Percentiles rank a stretch among this genome's conserved stretches.
Conservation (phyloP, 176 grass and related monocot genomes). For the Ampelocalamus luodianensis region DNA sequence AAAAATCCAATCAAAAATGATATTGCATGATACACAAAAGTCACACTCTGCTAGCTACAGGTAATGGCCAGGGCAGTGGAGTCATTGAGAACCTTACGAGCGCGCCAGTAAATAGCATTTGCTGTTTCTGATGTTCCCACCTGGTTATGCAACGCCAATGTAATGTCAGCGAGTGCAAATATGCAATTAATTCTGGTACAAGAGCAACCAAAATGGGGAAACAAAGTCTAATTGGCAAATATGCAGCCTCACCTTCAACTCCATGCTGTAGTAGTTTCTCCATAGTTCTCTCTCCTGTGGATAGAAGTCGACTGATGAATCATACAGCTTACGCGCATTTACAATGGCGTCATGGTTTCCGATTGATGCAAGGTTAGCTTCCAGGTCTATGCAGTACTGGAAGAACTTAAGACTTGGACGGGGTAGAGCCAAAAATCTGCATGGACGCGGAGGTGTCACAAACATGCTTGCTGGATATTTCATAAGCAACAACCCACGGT, state of each 20-base stretch:
- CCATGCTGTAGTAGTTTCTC: slow-evolving; percentile 71
- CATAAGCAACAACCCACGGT: neutral
- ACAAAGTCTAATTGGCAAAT: neutral
- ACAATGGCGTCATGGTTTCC: slow-evolving; percentile 41
- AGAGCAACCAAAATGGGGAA: neutral
- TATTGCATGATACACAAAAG: slow-evolving; percentile 5
- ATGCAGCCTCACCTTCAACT: slow-evolving; percentile 55
- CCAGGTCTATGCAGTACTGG: slow-evolving; percentile 64
- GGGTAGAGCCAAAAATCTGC: slow-evolving; percentile 66
- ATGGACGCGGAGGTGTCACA: neutral
- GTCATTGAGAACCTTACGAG: slow-evolving; percentile 60
- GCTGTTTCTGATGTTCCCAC: slow-evolving; percentile 63
- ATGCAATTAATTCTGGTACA: neutral
- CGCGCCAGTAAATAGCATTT: slow-evolving; percentile 68
- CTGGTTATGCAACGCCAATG: slow-evolving; percentile 31
- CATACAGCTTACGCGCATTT: slow-evolving; percentile 58
- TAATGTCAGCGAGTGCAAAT: neutral
- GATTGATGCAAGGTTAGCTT: slow-evolving; percentile 54
- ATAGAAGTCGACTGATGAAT: slow-evolving; percentile 52
- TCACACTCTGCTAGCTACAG: slow-evolving; percentile 3
- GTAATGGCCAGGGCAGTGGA: slow-evolving; percentile 34
- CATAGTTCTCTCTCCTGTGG: slow-evolving; percentile 58
- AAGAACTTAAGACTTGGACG: slow-evolving; percentile 68
- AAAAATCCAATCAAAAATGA: slow-evolving; percentile 38
- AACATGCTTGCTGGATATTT: slow-evolving; percentile 10